phyloP scores from a whole-genome alignment of 768 basidiomycete genomes.

The Coprinopsis sp. region DNA sequence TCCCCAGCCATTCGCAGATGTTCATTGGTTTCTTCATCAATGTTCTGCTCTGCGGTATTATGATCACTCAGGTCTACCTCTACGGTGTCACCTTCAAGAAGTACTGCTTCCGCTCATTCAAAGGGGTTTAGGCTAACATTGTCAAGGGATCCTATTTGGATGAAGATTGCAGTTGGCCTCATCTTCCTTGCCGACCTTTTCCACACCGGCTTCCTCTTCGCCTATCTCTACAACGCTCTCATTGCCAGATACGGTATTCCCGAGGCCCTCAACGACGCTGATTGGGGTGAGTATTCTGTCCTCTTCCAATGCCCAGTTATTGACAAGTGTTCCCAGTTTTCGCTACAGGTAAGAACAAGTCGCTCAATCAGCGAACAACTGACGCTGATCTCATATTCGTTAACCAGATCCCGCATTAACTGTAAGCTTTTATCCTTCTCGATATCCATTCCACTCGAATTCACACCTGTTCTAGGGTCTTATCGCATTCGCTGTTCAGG shows the following conservation, averaged over 20 bases:
- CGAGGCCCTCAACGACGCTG: conserved; percentile 14
- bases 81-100: conserved; percentile 36
- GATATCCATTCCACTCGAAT: background rate
- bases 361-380: background rate
- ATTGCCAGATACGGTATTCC: conserved; percentile 41
- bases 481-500: conserved; percentile 12
- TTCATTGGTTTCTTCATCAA: conserved; percentile 47
- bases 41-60: conserved; percentile 44
- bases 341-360: conserved; percentile 27
- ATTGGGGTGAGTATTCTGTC: conserved; percentile 20
- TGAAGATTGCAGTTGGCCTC: conserved; percentile 40
- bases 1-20: conserved; percentile 44
- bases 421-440: background rate
- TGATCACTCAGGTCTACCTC: conserved; percentile 44
- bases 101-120: conserved; percentile 17
- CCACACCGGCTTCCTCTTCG: conserved; percentile 40
- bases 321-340: conserved; percentile 29
- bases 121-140: background rate
- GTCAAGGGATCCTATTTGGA: conserved; percentile 41
- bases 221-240: conserved; percentile 44
- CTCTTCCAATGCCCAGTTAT: background rate
- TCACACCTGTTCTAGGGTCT: conserved; percentile 7
- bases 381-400: background rate
- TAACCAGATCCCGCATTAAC: conserved; percentile 12
- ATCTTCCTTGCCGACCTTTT: conserved; percentile 46